A percentile compares a stretch with the other conserved stretches of the same genome.
phyloP scores from a whole-genome alignment of 2,329 filamentous ascomycete species.

The Penicillium sp. region DNA sequence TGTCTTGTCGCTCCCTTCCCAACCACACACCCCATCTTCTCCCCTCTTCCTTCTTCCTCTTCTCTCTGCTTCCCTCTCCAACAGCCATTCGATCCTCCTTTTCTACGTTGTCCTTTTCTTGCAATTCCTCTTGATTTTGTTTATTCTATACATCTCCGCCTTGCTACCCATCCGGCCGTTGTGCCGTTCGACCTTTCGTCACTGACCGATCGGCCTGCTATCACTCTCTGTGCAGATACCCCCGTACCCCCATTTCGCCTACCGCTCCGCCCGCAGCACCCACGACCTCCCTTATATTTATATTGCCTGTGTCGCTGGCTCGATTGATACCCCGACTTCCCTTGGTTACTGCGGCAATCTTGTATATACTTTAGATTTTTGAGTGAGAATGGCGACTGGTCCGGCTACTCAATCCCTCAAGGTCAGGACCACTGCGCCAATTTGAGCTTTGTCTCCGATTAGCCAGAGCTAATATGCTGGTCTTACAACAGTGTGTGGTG shows the following conservation, averaged over 20 bases:
- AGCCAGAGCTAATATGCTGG: slow-evolving; percentile 45
- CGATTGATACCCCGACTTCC: slow-evolving; percentile 11
- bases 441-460: slow-evolving; percentile 15
- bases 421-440: slow-evolving; percentile 57
- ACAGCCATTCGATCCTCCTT: slow-evolving; percentile 6
- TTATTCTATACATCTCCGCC: slow-evolving; percentile 1
- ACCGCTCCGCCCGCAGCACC: slow-evolving; percentile 13
- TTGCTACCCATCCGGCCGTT: neutral
- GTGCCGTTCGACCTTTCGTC: slow-evolving; percentile 5
- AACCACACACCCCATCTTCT: neutral
- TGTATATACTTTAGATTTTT: slow-evolving; percentile 22
- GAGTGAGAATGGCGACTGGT: slow-evolving; percentile 70
- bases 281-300: slow-evolving; percentile 14
- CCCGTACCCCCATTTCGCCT: slow-evolving; percentile 18
- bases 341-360: slow-evolving; percentile 14
- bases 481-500: slow-evolving; percentile 79
- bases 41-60: slow-evolving; percentile 11
- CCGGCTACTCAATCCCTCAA: slow-evolving; percentile 89
- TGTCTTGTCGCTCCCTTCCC: neutral
- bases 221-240: slow-evolving; percentile 17
- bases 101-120: slow-evolving; percentile 8
- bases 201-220: slow-evolving; percentile 15
- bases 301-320: slow-evolving; percentile 16
- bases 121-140: slow-evolving; percentile 7
- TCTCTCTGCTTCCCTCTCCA: slow-evolving; percentile 7